Evolutionary conservation across 164 flowering plant species (phyloP).

Genomic region (Buxus sempervirens): DNA sequence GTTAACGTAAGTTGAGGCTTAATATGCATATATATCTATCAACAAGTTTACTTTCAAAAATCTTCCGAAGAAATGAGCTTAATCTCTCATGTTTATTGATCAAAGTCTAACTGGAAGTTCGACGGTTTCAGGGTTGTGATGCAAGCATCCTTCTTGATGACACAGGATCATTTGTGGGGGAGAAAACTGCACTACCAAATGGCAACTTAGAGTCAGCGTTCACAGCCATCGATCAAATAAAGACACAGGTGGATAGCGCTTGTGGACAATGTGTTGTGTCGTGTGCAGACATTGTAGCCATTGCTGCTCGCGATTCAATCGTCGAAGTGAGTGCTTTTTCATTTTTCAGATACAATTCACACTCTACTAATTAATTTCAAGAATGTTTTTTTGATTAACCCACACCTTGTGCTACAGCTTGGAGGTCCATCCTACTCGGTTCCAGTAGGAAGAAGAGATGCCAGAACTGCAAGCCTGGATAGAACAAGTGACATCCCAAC

Average conservation of each 20-base stretch:
- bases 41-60: too few relatives aligned
- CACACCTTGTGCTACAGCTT: constrained; percentile 26
- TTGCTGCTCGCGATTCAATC: constrained; percentile 29
- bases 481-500: constrained; percentile 31
- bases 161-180: constrained; percentile 14
- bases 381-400: too few relatives aligned
- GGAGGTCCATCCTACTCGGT: constrained; percentile 44
- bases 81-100: too few relatives aligned
- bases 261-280: constrained; percentile 28
- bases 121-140: constrained; percentile 23
- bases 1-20: constrained; percentile 25
- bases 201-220: constrained; percentile 13
- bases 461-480: constrained; percentile 29
- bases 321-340: constrained; percentile 11
- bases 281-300: constrained; percentile 29
- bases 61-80: too few relatives aligned
- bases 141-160: constrained; percentile 18
- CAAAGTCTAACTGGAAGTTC: neutral
- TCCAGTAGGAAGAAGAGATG: constrained; percentile 42
- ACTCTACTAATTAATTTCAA: too few relatives aligned
- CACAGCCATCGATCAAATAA: constrained; percentile 18
- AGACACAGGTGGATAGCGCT: constrained; percentile 22
- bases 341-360: too few relatives aligned
- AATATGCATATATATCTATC: too few relatives aligned
- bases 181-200: constrained; percentile 13